phyloP scores from a whole-genome alignment of 768 basidiomycete species.

The Rhodotorula toruloides region DNA sequence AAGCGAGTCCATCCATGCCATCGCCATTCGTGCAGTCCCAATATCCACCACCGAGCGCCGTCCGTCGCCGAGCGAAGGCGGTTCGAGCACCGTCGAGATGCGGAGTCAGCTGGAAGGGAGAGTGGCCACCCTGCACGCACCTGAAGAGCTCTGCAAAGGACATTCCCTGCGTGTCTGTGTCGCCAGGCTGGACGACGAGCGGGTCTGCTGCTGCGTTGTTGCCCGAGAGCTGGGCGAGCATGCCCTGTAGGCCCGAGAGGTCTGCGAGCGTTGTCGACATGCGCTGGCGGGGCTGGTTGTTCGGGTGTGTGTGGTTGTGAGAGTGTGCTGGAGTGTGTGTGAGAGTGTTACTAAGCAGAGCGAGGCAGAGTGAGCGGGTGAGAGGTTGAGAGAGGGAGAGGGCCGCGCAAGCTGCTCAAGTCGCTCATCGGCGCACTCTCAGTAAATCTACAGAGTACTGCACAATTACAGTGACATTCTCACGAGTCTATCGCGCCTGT shows the following conservation, averaged over 20 bases:
- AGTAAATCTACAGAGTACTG: too few relatives aligned
- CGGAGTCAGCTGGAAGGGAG: not conserved
- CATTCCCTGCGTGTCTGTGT: conserved; percentile 11
- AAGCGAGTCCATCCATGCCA: too few relatives aligned
- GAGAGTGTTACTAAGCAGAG: too few relatives aligned
- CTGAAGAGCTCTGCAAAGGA: conserved; percentile 27
- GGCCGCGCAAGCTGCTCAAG: too few relatives aligned
- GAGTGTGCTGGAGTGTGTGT: too few relatives aligned
- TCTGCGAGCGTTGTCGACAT: not conserved
- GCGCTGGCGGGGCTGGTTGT: too few relatives aligned
- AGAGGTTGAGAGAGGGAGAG: too few relatives aligned
- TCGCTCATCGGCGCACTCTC: too few relatives aligned
- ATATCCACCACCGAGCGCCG: not conserved
- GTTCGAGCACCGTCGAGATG: not conserved
- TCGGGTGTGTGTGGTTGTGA: too few relatives aligned
- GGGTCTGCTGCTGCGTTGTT: not conserved
- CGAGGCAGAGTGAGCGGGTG: too few relatives aligned
- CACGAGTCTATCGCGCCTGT: too few relatives aligned
- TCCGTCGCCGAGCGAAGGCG: not conserved
- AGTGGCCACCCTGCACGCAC: not conserved
- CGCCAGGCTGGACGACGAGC: conserved; percentile 2
- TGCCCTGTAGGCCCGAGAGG: not conserved
- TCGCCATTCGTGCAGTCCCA: not conserved
- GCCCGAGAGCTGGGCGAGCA: not conserved
- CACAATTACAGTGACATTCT: too few relatives aligned